Evolutionary conservation across 2,329 filamentous ascomycete genomes (phyloP), one percentile per base, ranked within the genome.

Genomic region (Exophiala bonariae): DNA sequence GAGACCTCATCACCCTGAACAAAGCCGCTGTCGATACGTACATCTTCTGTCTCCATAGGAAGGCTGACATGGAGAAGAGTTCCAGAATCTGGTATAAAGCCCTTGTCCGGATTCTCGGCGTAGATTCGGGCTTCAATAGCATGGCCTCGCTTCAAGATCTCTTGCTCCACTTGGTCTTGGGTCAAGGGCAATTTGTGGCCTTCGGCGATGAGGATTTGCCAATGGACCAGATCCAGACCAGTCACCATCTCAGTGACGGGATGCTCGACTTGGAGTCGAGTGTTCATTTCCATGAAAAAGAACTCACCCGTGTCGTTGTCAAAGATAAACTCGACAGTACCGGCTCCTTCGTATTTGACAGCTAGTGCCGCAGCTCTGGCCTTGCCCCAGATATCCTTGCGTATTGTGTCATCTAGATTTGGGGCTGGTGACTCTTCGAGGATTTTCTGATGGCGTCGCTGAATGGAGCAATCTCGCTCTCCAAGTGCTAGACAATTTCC

Each of bases 61-160:
- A 87, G 90, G 26, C 81, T 79, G 9, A 97, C 81, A 65, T 96
- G 89, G 4, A 95, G 77, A 1, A 99, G 78, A 59, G 82, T 86
- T 30, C 93, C 93, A 0, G 93, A 96, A 65, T 96, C 92, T 0
- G 93, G 93, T 55, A 96, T 85, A 70, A 99, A 99, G 45, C 90
- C 90, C 63, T 78, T 87, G 58, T 88, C 86, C 1, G 93, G 93
- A 61, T 91, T 95, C 67, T 99, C 93, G 7, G 93, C 93, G 66
- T 99, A 99, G 58, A 99, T 96, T 48, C 93, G 81, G 13, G 92
- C 92, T 73, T 99, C 93, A 52, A 99, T 95, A 9, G 91, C 93
- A 61, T 91, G 88, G 2, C 93, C 93, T 36, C 83, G 78, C 56
- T 37, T 76, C 26, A 76, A 76, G 65, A 99, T 97, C 55, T 82